These are phyloP conservation scores for Neurospora pannonica DNA, from an alignment of 495 filamentous ascomycete genomes.

Conservation along the genomic window DNA sequence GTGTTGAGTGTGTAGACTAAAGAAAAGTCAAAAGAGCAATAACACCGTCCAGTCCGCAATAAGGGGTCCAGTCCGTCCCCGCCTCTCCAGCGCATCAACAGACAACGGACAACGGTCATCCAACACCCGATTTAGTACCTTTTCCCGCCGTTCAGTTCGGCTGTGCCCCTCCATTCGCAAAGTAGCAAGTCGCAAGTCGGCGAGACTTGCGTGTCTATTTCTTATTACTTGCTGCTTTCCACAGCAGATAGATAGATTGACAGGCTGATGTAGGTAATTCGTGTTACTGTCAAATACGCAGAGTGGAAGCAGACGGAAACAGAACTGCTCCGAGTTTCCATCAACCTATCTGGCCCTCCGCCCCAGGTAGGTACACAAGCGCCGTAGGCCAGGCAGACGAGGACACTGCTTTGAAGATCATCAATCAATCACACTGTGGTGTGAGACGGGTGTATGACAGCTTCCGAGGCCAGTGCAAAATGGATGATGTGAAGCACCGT, in stretches of 20 bases:
- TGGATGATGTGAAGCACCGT: not conserved
- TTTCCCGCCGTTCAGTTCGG: not conserved
- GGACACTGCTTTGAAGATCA: not conserved
- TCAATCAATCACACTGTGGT: not conserved
- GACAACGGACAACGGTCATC: not conserved
- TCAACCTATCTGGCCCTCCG: too few relatives aligned
- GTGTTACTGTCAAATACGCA: not conserved
- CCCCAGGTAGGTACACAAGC: too few relatives aligned
- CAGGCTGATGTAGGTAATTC: not conserved
- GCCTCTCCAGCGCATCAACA: not conserved
- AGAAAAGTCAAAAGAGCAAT: not conserved
- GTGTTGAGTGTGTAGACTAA: not conserved
- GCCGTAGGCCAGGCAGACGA: not conserved
- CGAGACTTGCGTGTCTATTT: not conserved
- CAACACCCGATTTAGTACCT: not conserved
- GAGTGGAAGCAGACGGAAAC: too few relatives aligned
- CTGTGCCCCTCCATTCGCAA: not conserved
- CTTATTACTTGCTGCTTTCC: not conserved
- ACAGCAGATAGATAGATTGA: not conserved
- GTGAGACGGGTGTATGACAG: not conserved
- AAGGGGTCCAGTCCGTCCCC: not conserved
- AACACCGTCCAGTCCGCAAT: not conserved
- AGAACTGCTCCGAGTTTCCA: too few relatives aligned
- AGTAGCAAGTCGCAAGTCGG: not conserved
- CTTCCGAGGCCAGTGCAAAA: not conserved